Evolutionary conservation across 192 early-diverging fungal genomes (phyloP), one percentile per base, ranked within the genome.

Genomic region (Pilobolus umbonatus): DNA sequence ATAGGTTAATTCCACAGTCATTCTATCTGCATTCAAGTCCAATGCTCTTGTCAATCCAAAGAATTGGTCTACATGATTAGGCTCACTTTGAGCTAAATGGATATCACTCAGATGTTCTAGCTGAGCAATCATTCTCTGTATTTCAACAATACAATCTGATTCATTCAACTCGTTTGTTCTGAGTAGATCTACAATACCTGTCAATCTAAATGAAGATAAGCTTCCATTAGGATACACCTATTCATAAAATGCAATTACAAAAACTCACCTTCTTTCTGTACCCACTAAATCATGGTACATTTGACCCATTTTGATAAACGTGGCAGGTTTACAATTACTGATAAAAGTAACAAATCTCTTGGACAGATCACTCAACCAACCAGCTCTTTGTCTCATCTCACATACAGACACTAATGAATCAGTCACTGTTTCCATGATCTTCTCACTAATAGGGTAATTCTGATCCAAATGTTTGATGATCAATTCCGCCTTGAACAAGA

Each of bases 401-500:
- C 79, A 83, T 45, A 80, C 64, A 12, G 78, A 59, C 0, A 82
- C 75, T 45, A 83, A 78, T 46, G 77, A 72, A 29, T 80, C 69
- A 0, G 80, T 71, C 14, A 86, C 69, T 21, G 47, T 49, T 6
- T 72, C 60, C 26, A 78, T 61, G 32, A 80, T 78, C 53, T 86
- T 85, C 52, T 87, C 83, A 30, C 80, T 71, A 25, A 78, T 71
- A 24, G 70, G 57, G 42, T 78, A 70, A 28, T 72, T 74, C 55
- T 78, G 81, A 55, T 90, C 86, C 42, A 90, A 67, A 67, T 92
- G 87, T 56, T 78, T 80, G 60, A 81, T 80, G 55, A 88, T 75
- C 21, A 95, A 68, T 30, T 88, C 82, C 3, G 86, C 67, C 72
- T 98, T 98, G 75, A 89, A 92, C 15, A 79, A 75, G 19, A 98